Evolutionary conservation across 208 protist genomes (phyloP).

Genomic region (Trypanosoma melophagium): DNA sequence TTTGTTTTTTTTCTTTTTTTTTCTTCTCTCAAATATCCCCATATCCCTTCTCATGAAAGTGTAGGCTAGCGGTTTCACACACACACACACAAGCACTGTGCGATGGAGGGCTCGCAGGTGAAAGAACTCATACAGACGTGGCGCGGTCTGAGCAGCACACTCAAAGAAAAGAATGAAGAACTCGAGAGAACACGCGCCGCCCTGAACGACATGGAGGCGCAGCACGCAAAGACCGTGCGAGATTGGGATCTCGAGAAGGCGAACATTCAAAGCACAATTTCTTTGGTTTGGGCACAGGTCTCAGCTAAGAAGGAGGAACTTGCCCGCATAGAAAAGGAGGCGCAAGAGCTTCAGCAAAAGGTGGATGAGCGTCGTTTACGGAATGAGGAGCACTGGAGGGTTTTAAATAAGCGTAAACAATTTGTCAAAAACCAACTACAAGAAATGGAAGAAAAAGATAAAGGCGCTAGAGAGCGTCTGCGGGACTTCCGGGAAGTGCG

Average conservation of each 20-base stretch:
- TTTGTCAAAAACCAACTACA: constrained; percentile 35
- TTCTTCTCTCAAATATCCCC: background rate
- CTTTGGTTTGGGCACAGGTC: constrained; percentile 61
- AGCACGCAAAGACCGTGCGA: constrained; percentile 53
- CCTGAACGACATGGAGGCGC: constrained; percentile 47
- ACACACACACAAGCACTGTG: background rate
- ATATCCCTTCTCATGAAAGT: too few relatives aligned
- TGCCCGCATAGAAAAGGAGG: constrained; percentile 56
- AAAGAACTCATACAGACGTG: constrained; percentile 76
- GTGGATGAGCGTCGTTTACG: constrained; percentile 65
- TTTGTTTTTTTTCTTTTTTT: constrained; percentile 17
- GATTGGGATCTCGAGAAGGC: constrained; percentile 85
- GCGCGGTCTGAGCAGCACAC: constrained; percentile 48
- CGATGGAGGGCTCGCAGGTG: constrained; percentile 48
- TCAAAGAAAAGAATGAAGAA: constrained; percentile 56
- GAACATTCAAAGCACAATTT: constrained; percentile 67
- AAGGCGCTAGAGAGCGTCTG: constrained; percentile 42
- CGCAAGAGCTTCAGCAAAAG: constrained; percentile 56
- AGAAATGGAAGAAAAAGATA: constrained; percentile 58
- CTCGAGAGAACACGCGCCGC: constrained; percentile 41
- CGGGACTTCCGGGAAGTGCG: constrained; percentile 42
- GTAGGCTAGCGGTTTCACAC: background rate
- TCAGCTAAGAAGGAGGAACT: constrained; percentile 64
- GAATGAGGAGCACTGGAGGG: constrained; percentile 64
- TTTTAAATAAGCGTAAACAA: constrained; percentile 59